Evolutionary conservation across 805 yeast species (phyloP), one percentile per base, ranked within the genome.

Genomic region (Zygotorulaspora danielsina): DNA sequence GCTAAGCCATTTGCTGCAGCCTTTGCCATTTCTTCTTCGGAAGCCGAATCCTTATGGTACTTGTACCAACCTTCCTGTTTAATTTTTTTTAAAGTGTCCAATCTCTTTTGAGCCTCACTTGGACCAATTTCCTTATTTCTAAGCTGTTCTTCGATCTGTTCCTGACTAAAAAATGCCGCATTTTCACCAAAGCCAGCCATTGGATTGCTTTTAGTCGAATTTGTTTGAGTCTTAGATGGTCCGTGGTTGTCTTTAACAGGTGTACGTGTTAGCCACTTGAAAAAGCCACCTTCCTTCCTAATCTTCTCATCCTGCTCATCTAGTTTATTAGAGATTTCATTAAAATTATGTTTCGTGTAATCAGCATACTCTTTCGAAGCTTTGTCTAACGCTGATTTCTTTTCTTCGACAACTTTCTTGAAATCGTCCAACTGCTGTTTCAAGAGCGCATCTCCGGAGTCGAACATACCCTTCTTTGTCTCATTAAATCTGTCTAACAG

Each of bases 141-240:
- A 31, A 49, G 32, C 27, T 43, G 44, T 19, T 59, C 60, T 13
- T 61, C 61, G 16, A 60, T 50, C 39, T 64, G 64, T 19, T 68
- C 71, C 21, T 54, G 49, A 11, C 69, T 66, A 38, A 66, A 58
- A 19, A 59, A 62, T 15, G 55, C 52, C 4, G 75, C 76, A 33
- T 65, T 57, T 34, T 70, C 73, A 24, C 76, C 74, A 71, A 74
- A 72, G 1, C 76, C 76, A 17, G 52, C 55, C 3, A 71, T 57
- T 3, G 70, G 54, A 8, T 48, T 40, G 13, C 37, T 45, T 25
- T 32, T 29, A 34, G 16, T 34, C 5, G 19, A n/a, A 4, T 32
- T 17, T 15, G 32, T 29, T 13, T 19, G 15, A 27, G 26, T 31
- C 28, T 33, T 25, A 3, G n/a, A 8, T 18, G 16, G 29, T 9